A percentile compares a stretch with the other conserved stretches of the same genome.
These are phyloP conservation scores for Adansonia gregorii DNA, from an alignment of 441 rosid species.

Conservation along the genomic window DNA sequence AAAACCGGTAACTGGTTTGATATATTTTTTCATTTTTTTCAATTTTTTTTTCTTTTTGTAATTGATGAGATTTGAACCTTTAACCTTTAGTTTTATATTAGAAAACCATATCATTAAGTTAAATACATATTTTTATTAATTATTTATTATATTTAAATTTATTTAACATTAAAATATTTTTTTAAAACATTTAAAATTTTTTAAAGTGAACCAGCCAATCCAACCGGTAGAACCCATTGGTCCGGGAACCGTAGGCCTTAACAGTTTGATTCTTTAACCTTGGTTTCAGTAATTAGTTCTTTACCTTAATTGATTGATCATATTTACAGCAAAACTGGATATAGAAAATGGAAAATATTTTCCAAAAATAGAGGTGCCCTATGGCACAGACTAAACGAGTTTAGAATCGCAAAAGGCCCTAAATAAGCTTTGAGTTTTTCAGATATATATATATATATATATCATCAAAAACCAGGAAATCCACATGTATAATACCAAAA, in stretches of 20 bases:
- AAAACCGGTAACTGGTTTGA: not conserved
- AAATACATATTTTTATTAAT: not conserved
- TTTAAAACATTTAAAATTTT: not conserved
- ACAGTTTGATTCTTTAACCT: not conserved
- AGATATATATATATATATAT: not conserved
- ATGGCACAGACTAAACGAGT: not conserved
- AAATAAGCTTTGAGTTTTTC: not conserved
- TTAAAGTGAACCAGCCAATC: not conserved
- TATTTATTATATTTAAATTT: not conserved
- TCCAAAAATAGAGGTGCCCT: not conserved
- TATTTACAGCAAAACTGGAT: not conserved
- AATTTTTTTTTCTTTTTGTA: not conserved
- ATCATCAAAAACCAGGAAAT: too few relatives aligned
- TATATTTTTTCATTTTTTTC: too few relatives aligned
- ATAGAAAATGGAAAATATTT: not conserved
- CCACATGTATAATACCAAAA: too few relatives aligned
- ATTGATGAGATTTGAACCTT: not conserved
- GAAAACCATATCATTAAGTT: not conserved
- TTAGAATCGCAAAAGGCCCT: not conserved
- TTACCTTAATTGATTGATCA: conserved; percentile 13
- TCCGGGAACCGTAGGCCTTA: not conserved
- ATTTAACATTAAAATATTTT: not conserved
- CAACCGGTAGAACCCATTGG: not conserved
- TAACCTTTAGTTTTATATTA: not conserved
- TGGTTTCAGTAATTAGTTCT: not conserved